These are phyloP conservation scores for Coniosporium tulheliwenetii DNA, from an alignment of 2,329 filamentous ascomycete genomes.

Conservation along the genomic window DNA sequence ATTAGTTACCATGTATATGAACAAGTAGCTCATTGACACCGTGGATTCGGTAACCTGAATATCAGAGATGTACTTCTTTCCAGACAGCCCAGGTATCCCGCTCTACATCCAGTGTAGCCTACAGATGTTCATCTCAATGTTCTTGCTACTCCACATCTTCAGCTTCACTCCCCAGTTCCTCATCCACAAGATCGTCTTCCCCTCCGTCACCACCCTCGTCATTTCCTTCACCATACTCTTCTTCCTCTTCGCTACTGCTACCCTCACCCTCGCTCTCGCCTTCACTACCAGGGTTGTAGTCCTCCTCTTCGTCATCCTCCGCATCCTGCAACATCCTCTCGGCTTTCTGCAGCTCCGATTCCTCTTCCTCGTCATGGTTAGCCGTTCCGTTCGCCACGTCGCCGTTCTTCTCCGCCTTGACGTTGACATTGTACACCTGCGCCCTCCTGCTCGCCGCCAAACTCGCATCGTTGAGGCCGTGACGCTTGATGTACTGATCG, in stretches of 20 bases:
- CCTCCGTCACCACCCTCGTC: slow-evolving; percentile 16
- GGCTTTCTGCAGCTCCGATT: slow-evolving; percentile 22
- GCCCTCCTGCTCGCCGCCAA: slow-evolving; percentile 44
- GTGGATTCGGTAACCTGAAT: no score
- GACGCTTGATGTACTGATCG: slow-evolving; percentile 44
- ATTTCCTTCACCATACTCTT: slow-evolving; percentile 9
- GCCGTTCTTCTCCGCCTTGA: slow-evolving; percentile 13
- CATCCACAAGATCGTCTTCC: slow-evolving; percentile 12
- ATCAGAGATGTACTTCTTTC: no score
- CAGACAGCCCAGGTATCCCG: no score
- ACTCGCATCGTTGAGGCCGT: slow-evolving; percentile 46
- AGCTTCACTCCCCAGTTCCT: neutral
- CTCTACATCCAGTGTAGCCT: no score
- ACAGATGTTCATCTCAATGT: neutral
- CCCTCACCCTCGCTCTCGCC: slow-evolving; percentile 24
- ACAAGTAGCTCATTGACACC: no score
- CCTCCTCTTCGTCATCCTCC: slow-evolving; percentile 24
- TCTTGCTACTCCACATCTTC: neutral
- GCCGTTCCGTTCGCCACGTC: slow-evolving; percentile 8
- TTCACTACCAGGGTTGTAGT: slow-evolving; percentile 24
- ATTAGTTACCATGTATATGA: no score
- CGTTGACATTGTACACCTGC: slow-evolving; percentile 40
- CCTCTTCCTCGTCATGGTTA: slow-evolving; percentile 13
- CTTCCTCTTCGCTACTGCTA: slow-evolving; percentile 17
- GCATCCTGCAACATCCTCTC: slow-evolving; percentile 16